A percentile compares a stretch with the other conserved stretches of the same genome.
Conservation (phyloP, 345 rosid genomes). For the Limnanthes douglasii region DNA sequence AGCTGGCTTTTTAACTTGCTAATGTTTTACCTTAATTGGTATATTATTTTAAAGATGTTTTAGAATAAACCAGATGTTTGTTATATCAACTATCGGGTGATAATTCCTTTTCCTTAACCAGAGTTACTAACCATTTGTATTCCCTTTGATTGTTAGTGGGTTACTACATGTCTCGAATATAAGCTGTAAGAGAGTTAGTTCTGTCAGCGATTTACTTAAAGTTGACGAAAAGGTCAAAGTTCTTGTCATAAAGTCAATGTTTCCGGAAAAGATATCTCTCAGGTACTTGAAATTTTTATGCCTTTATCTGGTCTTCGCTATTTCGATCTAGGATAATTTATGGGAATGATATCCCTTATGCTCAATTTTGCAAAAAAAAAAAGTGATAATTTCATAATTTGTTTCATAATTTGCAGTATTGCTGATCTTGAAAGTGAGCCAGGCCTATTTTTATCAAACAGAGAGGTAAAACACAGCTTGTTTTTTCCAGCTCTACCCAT, state of each 20-base stretch:
- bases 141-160: conserved; percentile 32
- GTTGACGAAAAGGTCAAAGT: conserved; percentile 66
- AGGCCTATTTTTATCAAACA: conserved; percentile 57
- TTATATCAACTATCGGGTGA: too few species aligned
- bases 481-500: too few species aligned
- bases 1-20: too few species aligned
- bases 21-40: too few species aligned
- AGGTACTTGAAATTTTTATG: conserved; percentile 40
- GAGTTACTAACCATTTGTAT: neutral
- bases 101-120: conserved; percentile 1
- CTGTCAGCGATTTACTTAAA: conserved; percentile 49
- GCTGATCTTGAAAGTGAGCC: conserved; percentile 88
- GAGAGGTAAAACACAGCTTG: conserved; percentile 32
- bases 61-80: too few species aligned
- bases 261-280: conserved; percentile 73
- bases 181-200: conserved; percentile 28
- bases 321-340: too few species aligned
- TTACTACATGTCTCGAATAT: conserved; percentile 84
- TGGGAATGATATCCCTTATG: neutral
- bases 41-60: too few species aligned
- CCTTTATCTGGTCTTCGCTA: conserved; percentile 1
- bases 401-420: conserved; percentile 25
- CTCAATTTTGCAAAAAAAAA: neutral
- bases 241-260: conserved; percentile 57
- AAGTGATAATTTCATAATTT: neutral